Evolutionary conservation across 352 stramenopile species (phyloP), one percentile per base, ranked within the genome.

Genomic region (Thraustochytrium sp.): DNA sequence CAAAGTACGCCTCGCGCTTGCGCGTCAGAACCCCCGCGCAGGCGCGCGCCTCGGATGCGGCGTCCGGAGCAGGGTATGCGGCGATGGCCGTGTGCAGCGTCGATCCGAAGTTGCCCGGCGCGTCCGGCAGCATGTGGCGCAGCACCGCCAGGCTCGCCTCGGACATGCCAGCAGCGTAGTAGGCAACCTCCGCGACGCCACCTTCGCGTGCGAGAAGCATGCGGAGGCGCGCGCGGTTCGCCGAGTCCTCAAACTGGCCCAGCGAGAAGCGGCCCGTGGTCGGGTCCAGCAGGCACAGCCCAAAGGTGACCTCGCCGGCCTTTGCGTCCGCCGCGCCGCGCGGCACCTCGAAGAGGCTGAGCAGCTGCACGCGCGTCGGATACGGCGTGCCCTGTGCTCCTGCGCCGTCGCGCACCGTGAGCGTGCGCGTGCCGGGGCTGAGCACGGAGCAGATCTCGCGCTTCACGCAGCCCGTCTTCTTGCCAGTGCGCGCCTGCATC

Each of bases 191-290:
- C 4, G 94, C 92, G 36, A 90, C 90, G 73, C 90, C 85, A n/a
- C n/a, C 29, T 75, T 94, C 94, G 74, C 95, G 91, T 42, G 92
- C 91, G 40, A 99, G 90, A 9, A 99, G 87, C 29, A 97, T 99
- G 78, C 97, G 94, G 68, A 99, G 90, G 0, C 95, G 90, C 62
- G 96, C 95, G 59, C 95, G 92, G 74, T 98, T 92, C 38, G 94
- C 89, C 76, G 97, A 95, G 88, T 99, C 97, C 16, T 95, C 91
- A 90, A 99, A 99, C 85, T 99, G 94, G 3, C 95, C 94, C 2
- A 99, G 63, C 46, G 95, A 95, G 53, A 99, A 94, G 1, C 89
- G 91, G 2, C 92, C 94, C 1, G 92, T 97, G 2, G 94, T 89
- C 36, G 93, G 96, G 88, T 99, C 95, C 3, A 98, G 91, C 65